Base-by-base conservation (phyloP, 225 moss, liverwort and hornwort genomes). In the Neckera pumila region DNA sequence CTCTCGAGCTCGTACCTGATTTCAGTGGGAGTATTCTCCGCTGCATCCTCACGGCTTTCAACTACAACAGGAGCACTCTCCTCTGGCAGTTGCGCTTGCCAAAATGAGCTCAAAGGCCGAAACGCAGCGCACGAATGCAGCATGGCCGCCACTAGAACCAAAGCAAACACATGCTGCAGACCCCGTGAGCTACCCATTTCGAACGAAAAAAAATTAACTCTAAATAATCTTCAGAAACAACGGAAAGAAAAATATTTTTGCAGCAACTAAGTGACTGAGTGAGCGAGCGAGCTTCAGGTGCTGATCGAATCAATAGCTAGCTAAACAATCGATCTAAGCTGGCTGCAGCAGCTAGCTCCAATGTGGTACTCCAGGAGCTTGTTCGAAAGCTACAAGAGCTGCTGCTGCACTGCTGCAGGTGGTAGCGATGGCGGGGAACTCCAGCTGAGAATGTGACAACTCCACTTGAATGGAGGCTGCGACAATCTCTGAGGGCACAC, bases 61-160 rank as follows among this genome's bases (percentile, higher is more conserved):
- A 34, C 65, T 58, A 38, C 84, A 25, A 70, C 64, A 58, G 89
- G 78, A 30, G 87, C 3, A 18, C 59, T 51, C 51, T 90, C 90
- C 38, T 89, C 92, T 1, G 87, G 89, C 36, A 92, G 81, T 49
- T 81, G 84, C 59, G 90, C 54, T 85, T 90, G 87, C 92, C 90
- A 92, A 42, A 92, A 92, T 12, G 92, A 90, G 18, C 86, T 87
- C 87, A 92, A 85, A 2, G 92, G 92, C 78, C 90, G 63, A 59
- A 92, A 78, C 4, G 92, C 90, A 11, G 51, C 78, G 59, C 90
- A 85, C 8, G 90, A 78, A 18, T 90, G 92, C 82, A 90, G 92
- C 87, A 82, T 36, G 21, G 82, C 90, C 34, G 82, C 92, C 42
- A 90, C 75, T 0, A 92, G 33, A n/a, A 92, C 54, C 20, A 89